Percentiles rank a stretch among this genome's conserved stretches.
Evolutionary conservation across 2,329 filamentous ascomycete genomes (phyloP).

Genomic region (Trichoderma sp.): DNA sequence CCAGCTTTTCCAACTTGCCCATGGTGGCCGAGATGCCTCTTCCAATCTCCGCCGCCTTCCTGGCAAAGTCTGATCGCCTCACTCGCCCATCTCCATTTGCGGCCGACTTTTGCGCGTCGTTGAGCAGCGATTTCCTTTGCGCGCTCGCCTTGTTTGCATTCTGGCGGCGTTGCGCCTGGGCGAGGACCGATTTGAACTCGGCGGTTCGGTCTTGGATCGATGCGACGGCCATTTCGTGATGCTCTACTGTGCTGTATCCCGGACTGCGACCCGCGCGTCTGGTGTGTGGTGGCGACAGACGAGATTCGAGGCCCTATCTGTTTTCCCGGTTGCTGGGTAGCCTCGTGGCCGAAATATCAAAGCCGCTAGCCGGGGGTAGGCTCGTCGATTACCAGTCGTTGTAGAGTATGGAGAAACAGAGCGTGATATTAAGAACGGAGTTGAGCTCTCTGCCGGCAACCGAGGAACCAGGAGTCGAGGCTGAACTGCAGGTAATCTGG

Average conservation of each 20-base stretch:
- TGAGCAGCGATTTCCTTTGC: slow-evolving; percentile 79
- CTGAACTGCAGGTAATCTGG: background rate
- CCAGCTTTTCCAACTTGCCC: slow-evolving; percentile 91
- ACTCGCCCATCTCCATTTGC: slow-evolving; percentile 56
- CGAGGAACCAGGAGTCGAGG: background rate
- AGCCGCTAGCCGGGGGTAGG: background rate
- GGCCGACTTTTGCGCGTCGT: slow-evolving; percentile 68
- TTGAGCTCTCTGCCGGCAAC: background rate
- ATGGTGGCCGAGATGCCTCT: slow-evolving; percentile 89
- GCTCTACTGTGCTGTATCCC: slow-evolving; percentile 25
- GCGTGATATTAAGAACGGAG: slow-evolving; percentile 3
- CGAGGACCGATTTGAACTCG: slow-evolving; percentile 91
- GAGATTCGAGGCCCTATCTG: background rate
- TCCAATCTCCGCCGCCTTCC: slow-evolving; percentile 87
- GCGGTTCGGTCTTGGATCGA: slow-evolving; percentile 96
- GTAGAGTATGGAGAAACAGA: background rate
- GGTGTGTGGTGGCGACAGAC: background rate
- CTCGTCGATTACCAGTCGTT: background rate
- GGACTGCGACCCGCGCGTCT: slow-evolving; percentile 42
- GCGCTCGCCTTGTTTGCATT: slow-evolving; percentile 74
- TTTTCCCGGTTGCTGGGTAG: background rate
- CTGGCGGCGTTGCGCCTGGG: slow-evolving; percentile 79
- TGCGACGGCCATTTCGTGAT: slow-evolving; percentile 56
- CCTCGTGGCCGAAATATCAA: slow-evolving; percentile 5
- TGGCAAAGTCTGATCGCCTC: slow-evolving; percentile 87